These are phyloP conservation scores for Phytophthora hibernalis DNA, from an alignment of 352 stramenopile genomes.

Conservation along the genomic window DNA sequence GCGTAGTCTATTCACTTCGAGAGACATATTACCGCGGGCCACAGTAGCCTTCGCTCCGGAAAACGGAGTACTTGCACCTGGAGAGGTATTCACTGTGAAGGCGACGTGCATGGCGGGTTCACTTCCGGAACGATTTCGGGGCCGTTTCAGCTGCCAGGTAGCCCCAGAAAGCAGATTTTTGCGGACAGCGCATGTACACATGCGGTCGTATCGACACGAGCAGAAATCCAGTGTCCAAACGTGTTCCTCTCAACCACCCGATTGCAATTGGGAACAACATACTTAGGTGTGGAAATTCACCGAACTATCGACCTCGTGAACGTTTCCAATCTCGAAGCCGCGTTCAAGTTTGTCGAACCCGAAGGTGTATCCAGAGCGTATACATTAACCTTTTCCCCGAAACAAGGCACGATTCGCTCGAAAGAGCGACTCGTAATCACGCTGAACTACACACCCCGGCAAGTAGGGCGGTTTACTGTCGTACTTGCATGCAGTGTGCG, in stretches of 20 bases:
- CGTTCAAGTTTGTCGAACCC: slow-evolving; percentile 80
- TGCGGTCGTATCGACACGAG: slow-evolving; percentile 56
- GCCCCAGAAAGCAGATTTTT: slow-evolving; percentile 38
- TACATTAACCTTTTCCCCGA: slow-evolving; percentile 53
- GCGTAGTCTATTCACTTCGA: slow-evolving; percentile 51
- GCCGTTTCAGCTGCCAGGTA: slow-evolving; percentile 52
- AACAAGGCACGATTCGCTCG: slow-evolving; percentile 56
- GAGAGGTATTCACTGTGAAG: slow-evolving; percentile 43
- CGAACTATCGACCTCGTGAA: slow-evolving; percentile 71
- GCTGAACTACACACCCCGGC: slow-evolving; percentile 66
- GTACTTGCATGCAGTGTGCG: slow-evolving; percentile 72
- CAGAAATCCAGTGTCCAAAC: slow-evolving; percentile 81
- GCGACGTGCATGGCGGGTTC: slow-evolving; percentile 62
- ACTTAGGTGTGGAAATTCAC: slow-evolving; percentile 62
- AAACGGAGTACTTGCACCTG: slow-evolving; percentile 48
- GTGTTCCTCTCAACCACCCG: slow-evolving; percentile 68
- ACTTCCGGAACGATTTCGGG: slow-evolving; percentile 70
- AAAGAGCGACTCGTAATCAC: slow-evolving; percentile 64
- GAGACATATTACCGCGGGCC: slow-evolving; percentile 53
- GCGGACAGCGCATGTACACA: not conserved
- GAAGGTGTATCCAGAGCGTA: slow-evolving; percentile 60
- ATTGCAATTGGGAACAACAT: slow-evolving; percentile 66
- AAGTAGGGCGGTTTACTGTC: slow-evolving; percentile 56
- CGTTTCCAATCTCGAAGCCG: slow-evolving; percentile 77
- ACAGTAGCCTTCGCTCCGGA: slow-evolving; percentile 60